Evolutionary conservation across 192 early-diverging fungal species (phyloP), one percentile per base, ranked within the genome.

Genomic region (Rhizophagus sp.): DNA sequence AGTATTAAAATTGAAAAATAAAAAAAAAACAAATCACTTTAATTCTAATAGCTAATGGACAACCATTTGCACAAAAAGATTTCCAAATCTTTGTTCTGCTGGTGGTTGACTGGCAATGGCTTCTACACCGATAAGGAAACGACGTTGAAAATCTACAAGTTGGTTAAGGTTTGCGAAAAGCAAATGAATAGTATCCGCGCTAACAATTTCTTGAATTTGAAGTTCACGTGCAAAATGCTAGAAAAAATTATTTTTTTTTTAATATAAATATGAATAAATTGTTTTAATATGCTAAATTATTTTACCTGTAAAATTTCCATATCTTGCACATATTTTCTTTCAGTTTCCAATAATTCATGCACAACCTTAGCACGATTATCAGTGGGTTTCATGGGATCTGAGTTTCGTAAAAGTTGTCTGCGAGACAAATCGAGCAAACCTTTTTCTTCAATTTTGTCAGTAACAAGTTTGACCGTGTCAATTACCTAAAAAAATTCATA

Each of bases 111-210:
- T 88, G 27, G 91, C 89, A 33, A 94, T 88, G 41, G 93, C 89
- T 87, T 99, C 98, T 82, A 99, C 84, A 49, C 90, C 90, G 65
- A 98, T 91, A 80, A 99, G 85, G 80, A 99, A 98, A 57, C 97
- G 90, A 25, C 97, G 92, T 85, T 98, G 96, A 70, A 98, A 98
- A 80, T 99, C 97, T 25, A 98, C 90, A n/a, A 99, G 86, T 67
- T 93, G 91, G 83, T 94, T 93, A 64, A 99, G 88, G 83, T 99
- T 98, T 63, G 93, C 94, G 85, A 99, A 99, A 73, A 99, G 90
- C 67, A 90, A 89, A 64, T 93, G 89, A 64, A 94, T 86, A 19
- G 89, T 93, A 73, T 97, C 96, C 64, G 93, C 88, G 68, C 82
- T 83, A 9, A 98, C 83, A 49, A 95, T 90, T 71, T 94, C 92